These are phyloP conservation scores for Orbilia blumenaviensis DNA, from an alignment of 2,329 filamentous ascomycete genomes.

Conservation along the genomic window DNA sequence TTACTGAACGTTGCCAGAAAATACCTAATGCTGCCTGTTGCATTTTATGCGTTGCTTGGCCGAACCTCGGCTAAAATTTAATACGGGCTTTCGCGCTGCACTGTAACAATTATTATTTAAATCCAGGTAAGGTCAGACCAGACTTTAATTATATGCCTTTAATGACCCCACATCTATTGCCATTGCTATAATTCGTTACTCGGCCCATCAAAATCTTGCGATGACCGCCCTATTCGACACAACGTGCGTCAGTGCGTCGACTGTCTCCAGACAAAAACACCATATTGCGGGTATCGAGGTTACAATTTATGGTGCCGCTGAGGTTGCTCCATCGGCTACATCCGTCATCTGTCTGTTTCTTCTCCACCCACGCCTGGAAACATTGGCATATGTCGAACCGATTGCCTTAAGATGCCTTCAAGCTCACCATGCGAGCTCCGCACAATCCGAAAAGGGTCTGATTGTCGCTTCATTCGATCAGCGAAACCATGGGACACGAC, in stretches of 20 bases:
- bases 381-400: conserved; percentile 76
- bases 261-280: conserved; percentile 33
- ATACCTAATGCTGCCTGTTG: not conserved
- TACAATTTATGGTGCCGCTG: conserved; percentile 81
- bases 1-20: not conserved
- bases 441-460: conserved; percentile 66
- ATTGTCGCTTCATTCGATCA: conserved; percentile 90
- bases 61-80: conserved; percentile 24
- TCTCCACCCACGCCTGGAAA: conserved; percentile 79
- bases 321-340: conserved; percentile 68
- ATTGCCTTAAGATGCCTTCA: conserved; percentile 75
- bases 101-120: too few species aligned
- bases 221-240: conserved; percentile 39
- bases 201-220: not conserved
- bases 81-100: too few species aligned
- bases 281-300: conserved; percentile 80
- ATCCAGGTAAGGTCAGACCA: too few species aligned
- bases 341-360: conserved; percentile 86
- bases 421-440: conserved; percentile 70
- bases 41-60: conserved; percentile 5
- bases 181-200: not conserved
- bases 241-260: conserved; percentile 14
- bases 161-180: not conserved
- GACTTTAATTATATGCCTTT: not conserved
- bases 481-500: conserved; percentile 83